Conservation (phyloP, 129 eudicot species). For the Lactuca saligna region DNA sequence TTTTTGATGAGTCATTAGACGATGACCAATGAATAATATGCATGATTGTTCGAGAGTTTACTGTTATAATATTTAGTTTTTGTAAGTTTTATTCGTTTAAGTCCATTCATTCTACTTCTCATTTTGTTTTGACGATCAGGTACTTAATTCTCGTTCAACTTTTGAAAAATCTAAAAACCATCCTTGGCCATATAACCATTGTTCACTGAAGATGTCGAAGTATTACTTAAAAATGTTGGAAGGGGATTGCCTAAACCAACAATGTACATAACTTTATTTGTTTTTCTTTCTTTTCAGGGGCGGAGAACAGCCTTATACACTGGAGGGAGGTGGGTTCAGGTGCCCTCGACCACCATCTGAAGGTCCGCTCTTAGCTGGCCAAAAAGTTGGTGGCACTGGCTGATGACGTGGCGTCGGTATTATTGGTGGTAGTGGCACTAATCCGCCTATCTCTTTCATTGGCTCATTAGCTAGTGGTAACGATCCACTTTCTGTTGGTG, state of each 20-base stretch:
- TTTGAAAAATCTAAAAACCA: neutral
- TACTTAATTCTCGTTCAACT: neutral
- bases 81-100: no score
- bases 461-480: neutral
- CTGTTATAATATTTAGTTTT: no score
- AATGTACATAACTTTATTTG: neutral
- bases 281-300: neutral
- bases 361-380: neutral
- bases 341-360: neutral
- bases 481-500: neutral
- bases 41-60: no score
- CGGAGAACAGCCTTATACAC: no score
- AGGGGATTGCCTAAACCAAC: slow-evolving; percentile 18
- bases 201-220: neutral
- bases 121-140: neutral
- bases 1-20: no score
- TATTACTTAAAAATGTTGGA: neutral
- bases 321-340: no score
- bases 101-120: neutral
- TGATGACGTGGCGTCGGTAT: neutral
- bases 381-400: neutral
- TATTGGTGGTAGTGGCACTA: neutral
- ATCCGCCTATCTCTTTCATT: neutral
- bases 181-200: neutral
- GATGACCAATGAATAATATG: no score